Conservation (phyloP, 2,329 filamentous ascomycete genomes). For the Aureobasidium sp. region DNA sequence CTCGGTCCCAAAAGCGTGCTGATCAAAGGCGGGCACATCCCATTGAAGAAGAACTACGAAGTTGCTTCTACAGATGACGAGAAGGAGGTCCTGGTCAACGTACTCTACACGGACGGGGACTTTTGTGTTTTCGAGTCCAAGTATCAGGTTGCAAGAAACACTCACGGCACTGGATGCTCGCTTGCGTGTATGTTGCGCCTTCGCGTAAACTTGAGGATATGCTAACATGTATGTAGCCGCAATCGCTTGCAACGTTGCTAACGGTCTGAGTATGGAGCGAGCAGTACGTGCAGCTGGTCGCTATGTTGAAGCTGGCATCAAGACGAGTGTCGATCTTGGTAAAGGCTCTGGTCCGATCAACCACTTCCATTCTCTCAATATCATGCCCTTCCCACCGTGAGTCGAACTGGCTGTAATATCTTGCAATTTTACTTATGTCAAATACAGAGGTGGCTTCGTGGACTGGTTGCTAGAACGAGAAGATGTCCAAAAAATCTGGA, state of each 20-base stretch:
- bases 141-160: conserved; percentile 69
- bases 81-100: conserved; percentile 63
- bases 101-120: conserved; percentile 58
- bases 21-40: conserved; percentile 86
- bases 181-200: conserved; percentile 64
- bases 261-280: conserved; percentile 48
- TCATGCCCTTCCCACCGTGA: conserved; percentile 60
- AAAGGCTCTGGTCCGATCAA: conserved; percentile 66
- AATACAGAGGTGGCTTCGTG: conserved; percentile 59
- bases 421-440: background rate
- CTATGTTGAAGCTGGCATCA: conserved; percentile 67
- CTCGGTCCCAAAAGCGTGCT: conserved; percentile 76
- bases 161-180: conserved; percentile 92
- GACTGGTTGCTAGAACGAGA: conserved; percentile 72
- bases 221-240: conserved; percentile 45
- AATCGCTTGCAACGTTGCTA: conserved; percentile 65
- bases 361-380: conserved; percentile 67
- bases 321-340: conserved; percentile 55
- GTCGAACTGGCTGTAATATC: conserved; percentile 21
- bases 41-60: conserved; percentile 58
- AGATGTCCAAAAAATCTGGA: conserved; percentile 70
- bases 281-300: conserved; percentile 63
- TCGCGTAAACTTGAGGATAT: background rate
- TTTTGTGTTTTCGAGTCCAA: conserved; percentile 57
- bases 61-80: conserved; percentile 55